A percentile compares a stretch with the other conserved stretches of the same genome.
Evolutionary conservation across 305 asterid genomes (phyloP).

Genomic region (Solanum hybrid): DNA sequence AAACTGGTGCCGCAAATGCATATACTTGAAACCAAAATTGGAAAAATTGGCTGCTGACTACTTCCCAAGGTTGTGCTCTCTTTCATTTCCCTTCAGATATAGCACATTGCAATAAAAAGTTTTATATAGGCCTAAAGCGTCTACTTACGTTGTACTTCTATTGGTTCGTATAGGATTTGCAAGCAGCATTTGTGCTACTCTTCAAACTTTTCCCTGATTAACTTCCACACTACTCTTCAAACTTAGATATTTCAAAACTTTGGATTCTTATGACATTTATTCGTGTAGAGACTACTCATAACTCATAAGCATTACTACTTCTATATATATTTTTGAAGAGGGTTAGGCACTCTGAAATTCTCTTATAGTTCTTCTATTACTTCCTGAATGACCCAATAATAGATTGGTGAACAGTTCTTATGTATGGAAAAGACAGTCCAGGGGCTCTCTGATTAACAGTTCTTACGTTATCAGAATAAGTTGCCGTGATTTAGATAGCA

Average conservation of each 20-base stretch:
- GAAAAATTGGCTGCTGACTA: conserved; percentile 83
- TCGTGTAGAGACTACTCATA: neutral
- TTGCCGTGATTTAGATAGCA: neutral
- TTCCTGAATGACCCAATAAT: neutral
- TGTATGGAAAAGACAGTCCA: neutral
- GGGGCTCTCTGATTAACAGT: neutral
- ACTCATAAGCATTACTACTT: neutral
- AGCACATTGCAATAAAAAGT: neutral
- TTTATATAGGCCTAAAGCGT: neutral
- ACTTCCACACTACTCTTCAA: neutral
- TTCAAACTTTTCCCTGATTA: neutral
- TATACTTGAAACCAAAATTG: conserved; percentile 85
- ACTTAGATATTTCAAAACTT: neutral
- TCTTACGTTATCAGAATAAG: neutral
- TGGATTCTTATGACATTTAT: neutral
- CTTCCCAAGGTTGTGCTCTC: conserved; percentile 51
- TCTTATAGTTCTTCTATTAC: neutral
- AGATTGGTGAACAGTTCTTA: neutral
- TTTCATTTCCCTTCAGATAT: neutral
- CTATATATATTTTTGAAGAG: neutral
- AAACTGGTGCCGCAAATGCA: conserved; percentile 92
- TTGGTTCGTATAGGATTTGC: neutral
- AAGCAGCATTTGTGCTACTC: neutral
- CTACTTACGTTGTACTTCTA: neutral
- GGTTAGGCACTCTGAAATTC: neutral